Evolutionary conservation across 306 rosid genomes (phyloP), one percentile per base, ranked within the genome.

Genomic region (Heteromeles arbutifolia): DNA sequence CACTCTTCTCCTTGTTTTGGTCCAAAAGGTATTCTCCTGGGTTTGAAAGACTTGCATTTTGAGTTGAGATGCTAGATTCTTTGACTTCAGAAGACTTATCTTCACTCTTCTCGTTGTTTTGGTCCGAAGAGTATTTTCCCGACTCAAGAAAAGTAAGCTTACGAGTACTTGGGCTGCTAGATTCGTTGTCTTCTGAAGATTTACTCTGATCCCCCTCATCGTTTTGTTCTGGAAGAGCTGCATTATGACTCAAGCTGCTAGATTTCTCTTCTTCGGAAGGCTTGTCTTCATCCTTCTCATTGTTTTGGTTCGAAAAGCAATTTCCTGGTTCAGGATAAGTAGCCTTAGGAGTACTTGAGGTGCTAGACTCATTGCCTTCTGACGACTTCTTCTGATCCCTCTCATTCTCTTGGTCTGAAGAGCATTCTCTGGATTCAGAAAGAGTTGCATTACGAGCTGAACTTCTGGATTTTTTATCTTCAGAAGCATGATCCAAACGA

Each of bases 341-440:
- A 59, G 43, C 85, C 72, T 83, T 81, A 21, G 52, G 74, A 48
- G 54, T 48, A 77, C 75, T 56, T 74, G 83, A 65, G 18, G 71
- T 73, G 77, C 75, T 34, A 39, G 19, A 22, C 48, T 82, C 82
- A 53, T 77, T 74, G 65, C 61, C 84, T 32, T 79, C 84, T 56
- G 77, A 74, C 37, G 62, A 8, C 74, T 17, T 69, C 11, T 24
- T 77, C 75, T 64, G 76, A 77, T 68, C 82, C 68, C 74, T 71
- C 74, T 45, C 86, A 59, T 72, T 63, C 39, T 34, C 39, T 34
- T 6, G 84, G 73, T 59, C 79, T 26, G 68, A 45, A 69, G 68
- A 43, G 82, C 74, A 79, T 39, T 82, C 93, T 28, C 84, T 84
- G 1, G 82, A 77, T 79, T 87, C 78, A 53, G 88, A 81, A 84